These are phyloP conservation scores for Eutypella sp. DNA, from an alignment of 2,329 filamentous ascomycete genomes.

Conservation along the genomic window DNA sequence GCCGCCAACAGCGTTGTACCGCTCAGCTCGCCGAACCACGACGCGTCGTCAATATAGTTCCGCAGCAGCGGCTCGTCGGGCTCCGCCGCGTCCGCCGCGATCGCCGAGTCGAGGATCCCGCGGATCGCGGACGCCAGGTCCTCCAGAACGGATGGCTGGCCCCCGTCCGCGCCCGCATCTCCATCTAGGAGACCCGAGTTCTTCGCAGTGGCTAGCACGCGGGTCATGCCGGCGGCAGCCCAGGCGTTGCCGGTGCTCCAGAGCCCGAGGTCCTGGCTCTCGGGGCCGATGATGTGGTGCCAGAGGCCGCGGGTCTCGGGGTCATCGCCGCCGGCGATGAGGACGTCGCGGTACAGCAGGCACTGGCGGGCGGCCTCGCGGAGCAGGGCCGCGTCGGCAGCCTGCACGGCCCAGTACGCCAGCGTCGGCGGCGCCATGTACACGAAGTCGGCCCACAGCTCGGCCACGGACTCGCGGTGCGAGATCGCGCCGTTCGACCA, in stretches of 20 bases:
- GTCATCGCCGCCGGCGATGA: slow-evolving; percentile 24
- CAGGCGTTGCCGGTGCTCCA: slow-evolving; percentile 47
- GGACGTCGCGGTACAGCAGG: slow-evolving; percentile 34
- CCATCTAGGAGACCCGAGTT: slow-evolving; percentile 26
- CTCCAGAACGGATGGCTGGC: slow-evolving; percentile 28
- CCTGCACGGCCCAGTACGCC: slow-evolving; percentile 39
- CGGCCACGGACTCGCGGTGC: slow-evolving; percentile 35
- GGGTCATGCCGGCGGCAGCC: slow-evolving; percentile 41
- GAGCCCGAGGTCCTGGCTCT: slow-evolving; percentile 30
- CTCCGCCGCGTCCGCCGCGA: slow-evolving; percentile 22
- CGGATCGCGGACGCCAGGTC: slow-evolving; percentile 28
- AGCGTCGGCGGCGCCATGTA: slow-evolving; percentile 47
- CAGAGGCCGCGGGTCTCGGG: slow-evolving; percentile 28
- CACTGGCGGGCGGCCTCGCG: slow-evolving; percentile 35
- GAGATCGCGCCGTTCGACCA: slow-evolving; percentile 43
- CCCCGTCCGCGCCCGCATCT: neutral
- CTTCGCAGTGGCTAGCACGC: slow-evolving; percentile 38
- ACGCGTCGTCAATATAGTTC: slow-evolving; percentile 40
- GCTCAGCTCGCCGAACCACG: slow-evolving; percentile 42
- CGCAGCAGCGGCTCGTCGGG: slow-evolving; percentile 31
- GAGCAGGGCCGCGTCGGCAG: slow-evolving; percentile 28
- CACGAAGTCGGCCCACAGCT: slow-evolving; percentile 45
- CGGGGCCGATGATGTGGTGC: slow-evolving; percentile 39
- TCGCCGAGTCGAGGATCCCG: slow-evolving; percentile 24
- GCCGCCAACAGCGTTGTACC: slow-evolving; percentile 42